Evolutionary conservation across 148 eudicot genomes (phyloP).

Genomic region (Fallopia convolvulus): DNA sequence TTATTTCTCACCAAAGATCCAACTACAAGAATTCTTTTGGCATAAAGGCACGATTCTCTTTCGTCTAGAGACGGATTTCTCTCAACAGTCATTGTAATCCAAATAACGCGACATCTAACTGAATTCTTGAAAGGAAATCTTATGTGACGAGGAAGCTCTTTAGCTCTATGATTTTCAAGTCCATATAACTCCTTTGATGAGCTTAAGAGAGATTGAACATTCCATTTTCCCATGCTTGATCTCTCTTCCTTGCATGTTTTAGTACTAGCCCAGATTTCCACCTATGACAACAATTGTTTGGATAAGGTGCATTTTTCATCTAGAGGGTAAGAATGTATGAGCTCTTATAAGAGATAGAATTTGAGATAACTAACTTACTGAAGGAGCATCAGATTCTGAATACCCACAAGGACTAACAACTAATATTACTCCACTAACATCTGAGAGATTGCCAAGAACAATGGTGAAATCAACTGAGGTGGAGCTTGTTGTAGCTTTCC

Average conservation of each 20-base stretch:
- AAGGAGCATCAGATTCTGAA: constrained; percentile 82
- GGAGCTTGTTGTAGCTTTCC: constrained; percentile 80
- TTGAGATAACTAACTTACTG: constrained; percentile 41
- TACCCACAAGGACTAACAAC: constrained; percentile 91
- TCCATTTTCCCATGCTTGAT: constrained; percentile 86
- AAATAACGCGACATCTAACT: constrained; percentile 75
- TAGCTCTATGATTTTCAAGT: constrained; percentile 40
- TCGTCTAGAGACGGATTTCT: constrained; percentile 61
- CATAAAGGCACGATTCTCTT: constrained; percentile 71
- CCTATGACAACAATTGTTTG: constrained; percentile 28
- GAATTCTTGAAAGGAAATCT: constrained; percentile 65
- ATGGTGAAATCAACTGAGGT: constrained; percentile 62
- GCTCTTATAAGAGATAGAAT: not conserved
- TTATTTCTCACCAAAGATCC: constrained; percentile 55
- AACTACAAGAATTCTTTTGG: constrained; percentile 64
- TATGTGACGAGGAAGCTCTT: constrained; percentile 53
- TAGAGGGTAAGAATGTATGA: not conserved
- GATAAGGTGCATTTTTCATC: not conserved
- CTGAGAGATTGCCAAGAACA: constrained; percentile 65
- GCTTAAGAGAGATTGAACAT: constrained; percentile 46
- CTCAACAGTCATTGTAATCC: constrained; percentile 68
- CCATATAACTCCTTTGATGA: constrained; percentile 75
- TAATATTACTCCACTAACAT: constrained; percentile 71
- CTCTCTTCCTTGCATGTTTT: constrained; percentile 76
- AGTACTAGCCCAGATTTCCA: constrained; percentile 91